Base-by-base conservation (phyloP, 2,329 filamentous ascomycete species). In the Exophiala aquamarina region DNA sequence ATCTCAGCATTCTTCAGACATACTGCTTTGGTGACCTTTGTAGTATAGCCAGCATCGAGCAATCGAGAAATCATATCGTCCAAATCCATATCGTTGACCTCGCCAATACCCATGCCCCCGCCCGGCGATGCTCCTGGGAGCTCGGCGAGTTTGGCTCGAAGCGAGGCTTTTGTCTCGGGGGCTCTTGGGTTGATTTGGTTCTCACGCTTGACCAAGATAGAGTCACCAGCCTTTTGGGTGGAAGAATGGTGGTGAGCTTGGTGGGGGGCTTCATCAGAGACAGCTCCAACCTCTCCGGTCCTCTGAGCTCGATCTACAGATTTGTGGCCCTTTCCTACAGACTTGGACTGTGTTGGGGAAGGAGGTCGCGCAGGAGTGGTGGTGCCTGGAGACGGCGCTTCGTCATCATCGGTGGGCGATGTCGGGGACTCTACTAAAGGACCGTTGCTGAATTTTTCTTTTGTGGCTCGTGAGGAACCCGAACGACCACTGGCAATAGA, bases 1-100 rank as follows among this genome's bases (percentile, higher is more conserved):
- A 98, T 97, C 68, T 98, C 93, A 31, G 93, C 93, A 65, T 98
- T 97, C 75, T 95, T 96, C 51, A 98, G 76, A 61, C 91, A 96
- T 18, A 97, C 92, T 17, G 90, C 89, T 76, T 98, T 98, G 54
- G 93, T 97, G 59, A 96, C 89, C 70, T 98, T 98, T 57, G 90
- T 90, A 35, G 90, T 87, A 65, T 98, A 98, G 10, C 88, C 93
- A 8, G 93, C 92, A 68, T 98, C 93, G 44, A 98, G 75, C 34
- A 98, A 79, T 34, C 93, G 84, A 61, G 91, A 90, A 65, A 98
- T 98, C 77, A 95, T 96, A 64, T 98, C 93, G 64, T 98, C 93
- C 21, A 98, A 76, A 65, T 98, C 93, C 59, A 93, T 88, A 28
- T 91, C 83, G 68, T 95, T 95, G 62, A 97, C 81, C 17, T 94